A percentile compares a stretch with the other conserved stretches of the same genome.
phyloP scores from a whole-genome alignment of 1,284 basidiomycete genomes.

The Melampsora occidentalis region DNA sequence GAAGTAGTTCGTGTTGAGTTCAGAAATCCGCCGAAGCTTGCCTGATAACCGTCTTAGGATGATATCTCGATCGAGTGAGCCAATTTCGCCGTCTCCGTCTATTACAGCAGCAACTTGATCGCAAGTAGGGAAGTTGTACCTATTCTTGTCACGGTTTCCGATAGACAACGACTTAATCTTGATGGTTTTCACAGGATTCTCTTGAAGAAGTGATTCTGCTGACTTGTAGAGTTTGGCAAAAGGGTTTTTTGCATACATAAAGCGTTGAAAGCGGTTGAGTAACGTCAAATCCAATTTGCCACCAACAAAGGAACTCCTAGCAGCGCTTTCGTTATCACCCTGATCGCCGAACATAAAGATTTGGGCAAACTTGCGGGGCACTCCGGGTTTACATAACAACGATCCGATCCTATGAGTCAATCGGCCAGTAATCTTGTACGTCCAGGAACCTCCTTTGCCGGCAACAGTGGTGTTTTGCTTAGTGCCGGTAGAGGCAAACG shows the following conservation, averaged over 20 bases:
- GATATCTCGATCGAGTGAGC: not conserved
- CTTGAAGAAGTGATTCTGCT: not conserved
- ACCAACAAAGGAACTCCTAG: too few relatives aligned
- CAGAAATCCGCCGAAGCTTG: not conserved
- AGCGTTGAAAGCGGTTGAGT: not conserved
- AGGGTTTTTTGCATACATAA: constrained; percentile 3
- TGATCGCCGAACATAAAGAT: constrained; percentile 6
- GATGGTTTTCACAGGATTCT: not conserved
- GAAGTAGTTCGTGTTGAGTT: too few relatives aligned
- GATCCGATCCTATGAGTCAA: not conserved
- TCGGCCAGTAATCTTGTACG: not conserved
- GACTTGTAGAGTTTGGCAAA: constrained; percentile 6
- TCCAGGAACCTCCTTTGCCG: not conserved
- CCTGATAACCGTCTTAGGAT: not conserved
- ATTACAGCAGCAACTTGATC: not conserved
- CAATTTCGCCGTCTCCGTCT: not conserved
- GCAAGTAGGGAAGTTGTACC: not conserved
- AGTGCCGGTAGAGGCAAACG: not conserved
- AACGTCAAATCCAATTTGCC: not conserved
- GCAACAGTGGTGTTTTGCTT: not conserved
- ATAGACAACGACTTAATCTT: not conserved
- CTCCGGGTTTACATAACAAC: not conserved
- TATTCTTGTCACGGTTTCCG: too few relatives aligned
- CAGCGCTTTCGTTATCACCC: not conserved
- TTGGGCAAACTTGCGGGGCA: not conserved